Evolutionary conservation across 345 rosid species (phyloP).

Genomic region (Noccaea bulbosa): DNA sequence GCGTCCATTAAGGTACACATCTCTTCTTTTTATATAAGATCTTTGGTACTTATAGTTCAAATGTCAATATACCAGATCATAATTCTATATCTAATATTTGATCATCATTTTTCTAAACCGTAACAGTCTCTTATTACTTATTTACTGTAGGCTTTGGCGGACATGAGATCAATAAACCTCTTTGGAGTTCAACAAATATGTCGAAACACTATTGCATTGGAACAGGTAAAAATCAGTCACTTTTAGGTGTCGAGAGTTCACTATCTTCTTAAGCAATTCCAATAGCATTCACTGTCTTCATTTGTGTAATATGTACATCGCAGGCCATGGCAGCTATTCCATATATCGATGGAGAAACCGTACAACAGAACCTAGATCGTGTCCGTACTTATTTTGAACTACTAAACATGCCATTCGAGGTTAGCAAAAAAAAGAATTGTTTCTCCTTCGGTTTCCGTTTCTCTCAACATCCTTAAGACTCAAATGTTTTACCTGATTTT

Average conservation of each 20-base stretch:
- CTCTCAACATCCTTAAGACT: conserved; percentile 6
- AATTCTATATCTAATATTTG: not conserved
- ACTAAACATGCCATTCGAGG: conserved; percentile 97
- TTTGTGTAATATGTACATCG: conserved; percentile 31
- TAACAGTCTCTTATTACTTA: conserved; percentile 6
- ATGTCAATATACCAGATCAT: conserved; percentile 1
- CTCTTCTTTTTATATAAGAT: conserved; percentile 6
- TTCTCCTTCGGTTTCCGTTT: not conserved
- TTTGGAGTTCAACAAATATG: conserved; percentile 99
- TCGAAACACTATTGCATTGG: conserved; percentile 92
- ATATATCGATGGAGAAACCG: conserved; percentile 72
- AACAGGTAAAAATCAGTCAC: conserved; percentile 64
- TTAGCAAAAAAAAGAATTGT: conserved; percentile 30
- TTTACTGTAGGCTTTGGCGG: conserved; percentile 71
- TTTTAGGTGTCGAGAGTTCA: conserved; percentile 5
- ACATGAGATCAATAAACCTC: conserved; percentile 81
- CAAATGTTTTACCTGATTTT: conserved; percentile 4
- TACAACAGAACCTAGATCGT: conserved; percentile 77
- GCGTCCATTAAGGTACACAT: conserved; percentile 83
- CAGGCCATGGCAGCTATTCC: conserved; percentile 97
- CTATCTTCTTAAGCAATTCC: not conserved
- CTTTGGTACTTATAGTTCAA: conserved; percentile 1
- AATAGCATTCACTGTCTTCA: conserved; percentile 1
- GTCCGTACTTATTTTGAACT: conserved; percentile 92
- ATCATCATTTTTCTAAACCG: conserved; percentile 18